phyloP scores from a whole-genome alignment of 768 basidiomycete genomes.

The Pleurotus salmoneostramineus region DNA sequence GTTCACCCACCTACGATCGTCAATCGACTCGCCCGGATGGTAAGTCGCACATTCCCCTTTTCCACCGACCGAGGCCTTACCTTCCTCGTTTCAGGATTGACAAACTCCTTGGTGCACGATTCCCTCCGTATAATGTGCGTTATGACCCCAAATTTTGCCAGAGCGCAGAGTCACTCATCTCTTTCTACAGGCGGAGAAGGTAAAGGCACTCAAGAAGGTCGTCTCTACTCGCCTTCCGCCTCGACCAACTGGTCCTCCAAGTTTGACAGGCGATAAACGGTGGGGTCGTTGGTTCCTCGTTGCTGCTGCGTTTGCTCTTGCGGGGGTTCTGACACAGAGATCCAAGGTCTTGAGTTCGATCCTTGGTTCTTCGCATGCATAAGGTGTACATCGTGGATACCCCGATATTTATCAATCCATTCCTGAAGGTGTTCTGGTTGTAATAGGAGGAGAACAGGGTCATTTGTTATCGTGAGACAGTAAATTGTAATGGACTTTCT shows the following conservation, averaged over 20 bases:
- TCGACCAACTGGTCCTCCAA: slow-evolving; percentile 40
- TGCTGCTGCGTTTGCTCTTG: slow-evolving; percentile 35
- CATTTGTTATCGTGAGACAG: not conserved
- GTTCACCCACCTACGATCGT: slow-evolving; percentile 72
- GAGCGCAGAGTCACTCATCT: not conserved
- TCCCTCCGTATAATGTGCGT: slow-evolving; percentile 55
- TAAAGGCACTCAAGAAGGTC: slow-evolving; percentile 24
- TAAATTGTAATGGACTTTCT: too few species aligned
- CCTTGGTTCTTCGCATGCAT: not conserved
- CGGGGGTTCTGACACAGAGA: slow-evolving; percentile 38
- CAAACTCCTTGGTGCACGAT: slow-evolving; percentile 44
- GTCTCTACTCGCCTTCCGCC: slow-evolving; percentile 32
- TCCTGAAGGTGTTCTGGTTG: not conserved
- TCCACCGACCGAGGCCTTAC: slow-evolving; percentile 13
- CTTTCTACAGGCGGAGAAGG: slow-evolving; percentile 23
- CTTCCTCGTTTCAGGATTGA: slow-evolving; percentile 37
- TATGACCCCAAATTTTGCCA: not conserved
- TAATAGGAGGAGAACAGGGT: not conserved
- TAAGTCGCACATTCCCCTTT: slow-evolving; percentile 19
- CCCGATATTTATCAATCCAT: too few species aligned
- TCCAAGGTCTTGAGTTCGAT: slow-evolving; percentile 21
- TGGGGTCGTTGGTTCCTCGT: slow-evolving; percentile 42
- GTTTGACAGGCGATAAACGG: slow-evolving; percentile 21
- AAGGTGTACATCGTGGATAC: not conserved
- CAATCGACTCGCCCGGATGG: slow-evolving; percentile 58